Base-by-base conservation (phyloP, 2,329 filamentous ascomycete genomes). In the Graphiopsis chlorocephala region DNA sequence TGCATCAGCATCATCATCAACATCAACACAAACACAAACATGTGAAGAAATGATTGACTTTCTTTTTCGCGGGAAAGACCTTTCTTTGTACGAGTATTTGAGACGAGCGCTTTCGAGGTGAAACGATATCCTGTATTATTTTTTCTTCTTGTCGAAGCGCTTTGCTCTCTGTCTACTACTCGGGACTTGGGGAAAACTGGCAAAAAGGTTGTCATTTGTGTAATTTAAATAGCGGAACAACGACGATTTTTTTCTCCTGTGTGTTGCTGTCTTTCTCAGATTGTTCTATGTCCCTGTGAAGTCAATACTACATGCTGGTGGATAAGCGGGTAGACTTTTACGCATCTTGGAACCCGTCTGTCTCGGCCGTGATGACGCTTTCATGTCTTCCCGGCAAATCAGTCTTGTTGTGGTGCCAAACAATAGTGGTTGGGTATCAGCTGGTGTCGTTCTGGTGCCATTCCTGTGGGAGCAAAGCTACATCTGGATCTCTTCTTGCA, bases 131-230 rank as follows among this genome's bases (percentile, higher is more conserved):
- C 29, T 61, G 28, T 61, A 33, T 31, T 61, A 23, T 61, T 45
- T 48, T 25, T 31, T 42, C 35, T 35, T 45, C 38, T 45, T n/a
- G n/a, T n/a, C n/a, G n/a, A n/a, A n/a, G n/a, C 38, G 38, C 38
- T 45, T 26, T 25, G 33, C 58, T 50, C 58, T 50, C 58, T 61
- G 58, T 50, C 25, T 25, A 29, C 25, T 47, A 29, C 55, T 58
- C 45, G 28, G 28, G 14, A 35, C 29, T 14, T 29, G 45, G 31
- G 50, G n/a, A 33, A 60, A 47, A n/a, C 20, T 61, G 58, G 20
- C 58, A 61, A 48, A 50, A 50, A 56, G 35, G 31, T 26, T 61
- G 58, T 61, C 58, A 61, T 61, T 61, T 61, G 58, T 61, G 58
- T 61, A 61, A 48, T 61, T 61, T 50, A 61, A 48, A 33, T 33